Conservation (phyloP, 2,329 filamentous ascomycete species). For the Fusarium tupiense region DNA sequence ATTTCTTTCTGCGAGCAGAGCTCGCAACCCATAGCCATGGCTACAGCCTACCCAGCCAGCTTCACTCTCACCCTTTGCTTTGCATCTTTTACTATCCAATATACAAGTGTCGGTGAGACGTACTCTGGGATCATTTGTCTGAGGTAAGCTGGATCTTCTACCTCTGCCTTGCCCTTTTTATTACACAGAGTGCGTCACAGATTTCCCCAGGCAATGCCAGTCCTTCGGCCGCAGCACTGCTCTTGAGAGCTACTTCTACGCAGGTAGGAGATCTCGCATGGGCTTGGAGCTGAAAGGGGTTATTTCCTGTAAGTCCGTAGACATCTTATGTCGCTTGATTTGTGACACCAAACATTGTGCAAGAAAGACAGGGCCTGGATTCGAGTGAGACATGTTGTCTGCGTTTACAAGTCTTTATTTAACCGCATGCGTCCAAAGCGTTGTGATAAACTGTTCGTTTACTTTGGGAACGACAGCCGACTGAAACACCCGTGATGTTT, state of each 20-base stretch:
- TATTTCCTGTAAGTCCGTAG: too few species aligned
- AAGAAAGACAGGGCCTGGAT: too few species aligned
- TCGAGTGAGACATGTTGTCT: too few species aligned
- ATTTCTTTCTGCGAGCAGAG: too few species aligned
- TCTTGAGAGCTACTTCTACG: neutral
- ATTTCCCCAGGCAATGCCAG: too few species aligned
- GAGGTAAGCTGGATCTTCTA: neutral
- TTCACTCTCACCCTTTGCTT: neutral
- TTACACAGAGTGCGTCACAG: neutral
- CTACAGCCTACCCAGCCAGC: too few species aligned
- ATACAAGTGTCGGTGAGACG: neutral
- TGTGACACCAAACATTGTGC: too few species aligned
- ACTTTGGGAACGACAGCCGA: too few species aligned
- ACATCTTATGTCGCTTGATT: too few species aligned
- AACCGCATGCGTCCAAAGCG: too few species aligned
- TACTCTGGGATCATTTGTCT: neutral
- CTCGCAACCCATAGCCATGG: neutral
- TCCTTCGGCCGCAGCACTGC: neutral
- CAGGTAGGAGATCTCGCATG: neutral
- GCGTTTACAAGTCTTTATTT: too few species aligned
- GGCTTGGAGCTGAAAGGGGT: neutral
- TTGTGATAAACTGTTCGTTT: too few species aligned
- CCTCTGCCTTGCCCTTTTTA: neutral
- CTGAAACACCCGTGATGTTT: accelerated
- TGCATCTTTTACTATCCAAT: neutral